phyloP scores from a whole-genome alignment of 140 eudicot genomes.

The Erigeron philadelphicus region DNA sequence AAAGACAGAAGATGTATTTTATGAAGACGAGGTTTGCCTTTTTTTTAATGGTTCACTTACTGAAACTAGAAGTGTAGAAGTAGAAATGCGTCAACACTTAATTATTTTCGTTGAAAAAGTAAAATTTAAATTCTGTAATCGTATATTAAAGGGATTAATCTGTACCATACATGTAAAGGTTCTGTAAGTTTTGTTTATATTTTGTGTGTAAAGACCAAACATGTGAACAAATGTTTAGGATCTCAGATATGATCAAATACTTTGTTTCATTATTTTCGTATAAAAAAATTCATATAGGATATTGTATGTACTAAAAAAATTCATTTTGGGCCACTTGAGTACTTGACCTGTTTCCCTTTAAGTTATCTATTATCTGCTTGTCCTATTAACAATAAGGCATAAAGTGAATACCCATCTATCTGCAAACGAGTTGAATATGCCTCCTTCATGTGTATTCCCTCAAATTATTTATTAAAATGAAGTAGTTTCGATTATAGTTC shows the following conservation, averaged over 20 bases:
- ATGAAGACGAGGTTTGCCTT: slow-evolving; percentile 44
- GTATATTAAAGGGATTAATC: not conserved
- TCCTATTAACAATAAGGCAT: not conserved
- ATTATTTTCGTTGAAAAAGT: no score
- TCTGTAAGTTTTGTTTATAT: not conserved
- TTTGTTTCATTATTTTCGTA: not conserved
- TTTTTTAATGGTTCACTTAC: slow-evolving; percentile 1
- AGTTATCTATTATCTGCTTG: not conserved
- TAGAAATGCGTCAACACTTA: no score
- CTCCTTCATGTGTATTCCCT: not conserved
- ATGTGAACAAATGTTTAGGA: not conserved
- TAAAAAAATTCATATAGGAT: not conserved
- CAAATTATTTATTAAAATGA: not conserved
- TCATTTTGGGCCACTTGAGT: not conserved
- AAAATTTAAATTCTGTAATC: not conserved
- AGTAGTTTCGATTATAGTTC: not conserved
- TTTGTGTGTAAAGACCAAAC: slow-evolving; percentile 4
- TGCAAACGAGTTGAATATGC: not conserved
- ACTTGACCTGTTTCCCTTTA: slow-evolving; percentile 5
- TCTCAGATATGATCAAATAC: not conserved
- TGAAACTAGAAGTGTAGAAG: not conserved
- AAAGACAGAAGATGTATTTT: slow-evolving; percentile 39
- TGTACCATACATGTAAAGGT: not conserved
- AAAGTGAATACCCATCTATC: not conserved
- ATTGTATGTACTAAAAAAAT: not conserved